A percentile compares a stretch with the other conserved stretches of the same genome.
phyloP scores from a whole-genome alignment of 805 yeast species.

The Allodekkera sacchari region DNA sequence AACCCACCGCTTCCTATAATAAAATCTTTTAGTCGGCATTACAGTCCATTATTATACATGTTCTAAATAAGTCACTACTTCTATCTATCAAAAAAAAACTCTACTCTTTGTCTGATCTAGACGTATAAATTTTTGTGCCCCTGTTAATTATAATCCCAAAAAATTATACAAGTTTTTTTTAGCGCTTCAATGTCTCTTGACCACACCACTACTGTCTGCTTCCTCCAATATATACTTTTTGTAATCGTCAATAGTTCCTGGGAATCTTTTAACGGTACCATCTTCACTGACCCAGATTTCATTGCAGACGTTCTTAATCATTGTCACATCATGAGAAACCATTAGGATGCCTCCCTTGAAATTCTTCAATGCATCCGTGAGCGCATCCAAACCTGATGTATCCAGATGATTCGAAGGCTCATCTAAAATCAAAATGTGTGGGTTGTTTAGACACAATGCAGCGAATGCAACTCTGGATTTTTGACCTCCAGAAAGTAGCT shows the following conservation, averaged over 20 bases:
- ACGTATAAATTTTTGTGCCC: not conserved
- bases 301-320: conserved; percentile 80
- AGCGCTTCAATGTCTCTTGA: conserved; percentile 56
- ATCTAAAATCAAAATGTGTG: conserved; percentile 87
- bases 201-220: conserved; percentile 85
- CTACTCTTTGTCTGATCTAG: not conserved
- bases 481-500: conserved; percentile 91
- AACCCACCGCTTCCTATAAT: too few relatives aligned
- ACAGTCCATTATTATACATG: too few relatives aligned
- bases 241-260: conserved; percentile 80
- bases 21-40: too few relatives aligned
- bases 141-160: not conserved
- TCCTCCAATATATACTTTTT: conserved; percentile 75
- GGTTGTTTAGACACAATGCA: conserved; percentile 79
- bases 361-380: conserved; percentile 76
- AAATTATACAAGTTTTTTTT: too few relatives aligned
- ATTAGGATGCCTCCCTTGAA: conserved; percentile 94
- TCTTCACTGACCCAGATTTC: conserved; percentile 95
- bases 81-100: too few relatives aligned
- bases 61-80: too few relatives aligned
- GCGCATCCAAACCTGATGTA: conserved; percentile 95
- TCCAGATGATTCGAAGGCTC: conserved; percentile 99
- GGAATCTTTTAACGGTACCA: conserved; percentile 68
- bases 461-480: conserved; percentile 98
- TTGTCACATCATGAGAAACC: conserved; percentile 96